Conservation (phyloP, 257 asterid genomes). For the Avicennia marina region DNA sequence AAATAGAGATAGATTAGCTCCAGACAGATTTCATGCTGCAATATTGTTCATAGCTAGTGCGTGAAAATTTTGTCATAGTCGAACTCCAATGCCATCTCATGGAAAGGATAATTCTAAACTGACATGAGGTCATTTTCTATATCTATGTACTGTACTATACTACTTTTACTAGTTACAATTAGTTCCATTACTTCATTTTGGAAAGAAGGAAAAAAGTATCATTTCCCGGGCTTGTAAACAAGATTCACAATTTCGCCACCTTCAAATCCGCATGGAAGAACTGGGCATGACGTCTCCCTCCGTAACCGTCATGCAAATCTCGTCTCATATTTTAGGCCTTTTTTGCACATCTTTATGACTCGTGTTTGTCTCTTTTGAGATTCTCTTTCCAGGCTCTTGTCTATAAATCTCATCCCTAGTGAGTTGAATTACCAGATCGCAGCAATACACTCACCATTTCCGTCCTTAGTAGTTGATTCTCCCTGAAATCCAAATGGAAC, state of each 20-base stretch:
- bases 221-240: neutral
- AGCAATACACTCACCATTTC: neutral
- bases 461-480: neutral
- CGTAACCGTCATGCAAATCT: slow-evolving; percentile 25
- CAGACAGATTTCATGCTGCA: too few relatives aligned
- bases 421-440: too few relatives aligned
- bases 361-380: neutral
- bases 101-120: neutral
- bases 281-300: too few relatives aligned
- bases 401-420: too few relatives aligned
- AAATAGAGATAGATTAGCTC: too few relatives aligned
- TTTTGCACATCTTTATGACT: slow-evolving; percentile 7
- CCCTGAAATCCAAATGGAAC: neutral
- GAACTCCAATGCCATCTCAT: neutral
- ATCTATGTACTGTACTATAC: too few relatives aligned
- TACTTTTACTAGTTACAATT: too few relatives aligned
- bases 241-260: slow-evolving; percentile 19
- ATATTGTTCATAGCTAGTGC: too few relatives aligned
- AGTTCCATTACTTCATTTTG: too few relatives aligned
- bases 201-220: neutral
- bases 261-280: slow-evolving; percentile 1
- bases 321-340: slow-evolving; percentile 12
- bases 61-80: too few relatives aligned
- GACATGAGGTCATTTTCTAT: too few relatives aligned
- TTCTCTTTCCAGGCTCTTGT: neutral